These are phyloP conservation scores for Penstemon davidsonii DNA, from an alignment of 257 asterid genomes.

Conservation along the genomic window DNA sequence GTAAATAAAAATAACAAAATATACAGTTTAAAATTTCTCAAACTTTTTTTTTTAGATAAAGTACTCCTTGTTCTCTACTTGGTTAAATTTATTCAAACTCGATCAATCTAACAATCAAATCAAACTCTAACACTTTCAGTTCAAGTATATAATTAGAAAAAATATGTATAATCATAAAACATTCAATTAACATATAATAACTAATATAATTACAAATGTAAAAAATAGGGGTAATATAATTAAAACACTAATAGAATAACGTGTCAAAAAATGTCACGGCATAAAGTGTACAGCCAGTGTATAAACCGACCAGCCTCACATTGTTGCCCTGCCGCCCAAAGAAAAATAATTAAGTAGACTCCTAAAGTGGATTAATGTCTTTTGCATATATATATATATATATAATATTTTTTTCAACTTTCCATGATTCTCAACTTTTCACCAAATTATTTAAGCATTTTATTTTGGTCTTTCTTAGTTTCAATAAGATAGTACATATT, in stretches of 20 bases:
- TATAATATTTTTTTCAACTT: neutral
- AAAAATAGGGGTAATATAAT: neutral
- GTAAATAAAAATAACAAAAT: too few species aligned
- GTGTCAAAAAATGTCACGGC: constrained; percentile 25
- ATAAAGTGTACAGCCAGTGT: constrained; percentile 16
- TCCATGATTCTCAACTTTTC: neutral
- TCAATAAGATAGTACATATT: neutral
- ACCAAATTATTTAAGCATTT: neutral
- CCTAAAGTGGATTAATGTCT: constrained; percentile 38
- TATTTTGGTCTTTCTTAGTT: neutral
- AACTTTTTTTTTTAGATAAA: too few species aligned
- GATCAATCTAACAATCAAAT: too few species aligned
- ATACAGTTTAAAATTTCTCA: too few species aligned
- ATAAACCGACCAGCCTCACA: constrained; percentile 43
- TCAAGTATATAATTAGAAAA: too few species aligned
- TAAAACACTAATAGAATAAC: constrained; percentile 22
- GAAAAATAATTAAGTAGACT: constrained; percentile 35
- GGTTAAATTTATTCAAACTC: too few species aligned
- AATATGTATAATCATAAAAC: too few species aligned
- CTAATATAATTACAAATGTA: neutral
- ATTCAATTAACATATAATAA: too few species aligned
- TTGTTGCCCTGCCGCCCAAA: constrained; percentile 56
- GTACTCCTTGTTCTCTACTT: too few species aligned
- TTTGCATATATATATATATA: constrained; percentile 1
- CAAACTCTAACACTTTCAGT: too few species aligned